phyloP scores from a whole-genome alignment of 2,329 filamentous ascomycete genomes.

The Periglandula ipomoeae region DNA sequence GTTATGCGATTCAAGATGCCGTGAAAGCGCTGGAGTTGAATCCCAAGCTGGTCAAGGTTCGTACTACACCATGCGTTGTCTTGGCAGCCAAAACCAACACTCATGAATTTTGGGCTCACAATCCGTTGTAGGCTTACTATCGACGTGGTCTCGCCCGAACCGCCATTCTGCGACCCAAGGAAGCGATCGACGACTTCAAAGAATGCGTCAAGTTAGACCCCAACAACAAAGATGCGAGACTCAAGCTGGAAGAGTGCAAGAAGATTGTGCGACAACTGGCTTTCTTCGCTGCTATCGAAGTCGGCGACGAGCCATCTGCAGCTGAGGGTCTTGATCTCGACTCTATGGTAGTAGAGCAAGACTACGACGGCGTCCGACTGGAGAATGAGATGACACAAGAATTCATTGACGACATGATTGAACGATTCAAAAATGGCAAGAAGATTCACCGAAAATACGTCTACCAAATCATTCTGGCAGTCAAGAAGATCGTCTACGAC shows the following conservation, averaged over 20 bases:
- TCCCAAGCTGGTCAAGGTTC: slow-evolving; percentile 77
- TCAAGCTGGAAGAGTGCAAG: slow-evolving; percentile 87
- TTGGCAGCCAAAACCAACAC: neutral
- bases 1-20: slow-evolving; percentile 84
- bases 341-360: slow-evolving; percentile 69
- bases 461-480: slow-evolving; percentile 87
- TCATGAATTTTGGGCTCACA: neutral
- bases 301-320: slow-evolving; percentile 84
- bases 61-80: slow-evolving; percentile 7
- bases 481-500: slow-evolving; percentile 81
- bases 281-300: slow-evolving; percentile 91
- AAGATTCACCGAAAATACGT: slow-evolving; percentile 94
- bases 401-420: slow-evolving; percentile 95
- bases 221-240: slow-evolving; percentile 77
- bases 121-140: slow-evolving; percentile 67
- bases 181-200: slow-evolving; percentile 87
- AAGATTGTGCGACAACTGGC: slow-evolving; percentile 88
- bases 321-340: slow-evolving; percentile 85
- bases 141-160: slow-evolving; percentile 85
- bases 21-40: slow-evolving; percentile 87
- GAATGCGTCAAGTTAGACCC: slow-evolving; percentile 82
- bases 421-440: slow-evolving; percentile 93
- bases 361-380: slow-evolving; percentile 77
- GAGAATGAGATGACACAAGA: slow-evolving; percentile 85
- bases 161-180: slow-evolving; percentile 79